These are phyloP conservation scores for Crataegus laevigata DNA, from an alignment of 306 rosid genomes.

Conservation along the genomic window DNA sequence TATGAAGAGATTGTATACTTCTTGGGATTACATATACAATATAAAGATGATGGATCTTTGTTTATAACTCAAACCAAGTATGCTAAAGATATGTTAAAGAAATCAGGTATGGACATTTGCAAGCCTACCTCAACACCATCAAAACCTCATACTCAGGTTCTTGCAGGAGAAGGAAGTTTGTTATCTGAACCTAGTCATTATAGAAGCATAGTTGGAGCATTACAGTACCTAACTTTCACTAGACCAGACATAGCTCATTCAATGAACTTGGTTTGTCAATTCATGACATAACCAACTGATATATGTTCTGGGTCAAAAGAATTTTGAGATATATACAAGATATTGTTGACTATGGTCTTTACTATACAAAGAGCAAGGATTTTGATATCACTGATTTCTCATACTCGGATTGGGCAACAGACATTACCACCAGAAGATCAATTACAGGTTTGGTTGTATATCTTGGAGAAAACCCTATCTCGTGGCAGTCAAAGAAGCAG, in stretches of 20 bases:
- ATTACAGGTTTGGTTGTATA: background rate
- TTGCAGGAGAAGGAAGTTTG: background rate
- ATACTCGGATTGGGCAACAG: background rate
- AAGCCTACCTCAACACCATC: background rate
- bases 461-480: background rate
- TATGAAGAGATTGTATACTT: background rate
- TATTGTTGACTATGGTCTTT: too few relatives aligned
- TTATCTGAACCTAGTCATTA: background rate
- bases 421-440: background rate
- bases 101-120: background rate
- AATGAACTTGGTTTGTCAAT: background rate
- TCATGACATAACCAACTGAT: background rate
- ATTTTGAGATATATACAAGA: too few relatives aligned
- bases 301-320: too few relatives aligned
- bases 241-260: background rate
- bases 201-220: background rate
- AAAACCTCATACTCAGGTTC: background rate
- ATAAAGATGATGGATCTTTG: too few relatives aligned
- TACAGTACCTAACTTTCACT: background rate
- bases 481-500: background rate
- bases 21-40: too few relatives aligned
- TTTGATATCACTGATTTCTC: background rate
- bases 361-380: accelerated
- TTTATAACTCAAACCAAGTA: background rate
- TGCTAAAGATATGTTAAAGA: background rate